Base-by-base conservation (phyloP, 108 stramenopile species). In the Pseudonitzschia pungens region DNA sequence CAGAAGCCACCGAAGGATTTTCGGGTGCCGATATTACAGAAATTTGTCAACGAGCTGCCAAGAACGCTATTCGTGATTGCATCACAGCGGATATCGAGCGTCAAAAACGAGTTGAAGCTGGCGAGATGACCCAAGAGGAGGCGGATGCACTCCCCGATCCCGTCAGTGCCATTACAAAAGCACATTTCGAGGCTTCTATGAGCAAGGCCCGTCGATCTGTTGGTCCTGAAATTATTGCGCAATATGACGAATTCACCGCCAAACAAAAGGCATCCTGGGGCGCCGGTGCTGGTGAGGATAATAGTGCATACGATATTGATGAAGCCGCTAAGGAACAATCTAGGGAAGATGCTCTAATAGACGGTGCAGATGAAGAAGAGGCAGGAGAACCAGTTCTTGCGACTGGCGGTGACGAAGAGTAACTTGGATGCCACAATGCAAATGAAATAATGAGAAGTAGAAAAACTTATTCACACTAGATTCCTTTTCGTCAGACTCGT, bases 1-100 rank as follows among this genome's bases (percentile, higher is more conserved):
- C 96, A 0, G 87, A 92, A 40, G 89, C 87, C 6, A 96, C 95
- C 11, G 94, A 96, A 31, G 96, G 96, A 12, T 97, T 97, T 74
- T 94, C 96, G 55, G 98, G 98, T 41, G 96, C 98, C 10, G 98
- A 99, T 78, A 96, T 99, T 74, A 93, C 97, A 43, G 98, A 97
- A 78, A 97, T 99, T 70, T 97, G 97, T 73, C 95, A 96, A 72
- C 87, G 94, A 50, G 95, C 96, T 1, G 93, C 96, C 16, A 98
- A 97, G 88, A 94, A 94, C 79, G 95, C 96, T 31, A 94, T 98
- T 71, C 89, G 95, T 51, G 96, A 97, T 56, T 84, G 92, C 70
- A 94, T 97, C 56, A 81, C 84, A 9, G 92, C 89, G 0, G 96
- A 83, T 45, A 92, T 92, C 62, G 96, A 94, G 64, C 79, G 93